A percentile compares a stretch with the other conserved stretches of the same genome.
Conservation (phyloP, 2,329 filamentous ascomycete species). For the Ophiognomonia clavigignenti-juglandacearum region DNA sequence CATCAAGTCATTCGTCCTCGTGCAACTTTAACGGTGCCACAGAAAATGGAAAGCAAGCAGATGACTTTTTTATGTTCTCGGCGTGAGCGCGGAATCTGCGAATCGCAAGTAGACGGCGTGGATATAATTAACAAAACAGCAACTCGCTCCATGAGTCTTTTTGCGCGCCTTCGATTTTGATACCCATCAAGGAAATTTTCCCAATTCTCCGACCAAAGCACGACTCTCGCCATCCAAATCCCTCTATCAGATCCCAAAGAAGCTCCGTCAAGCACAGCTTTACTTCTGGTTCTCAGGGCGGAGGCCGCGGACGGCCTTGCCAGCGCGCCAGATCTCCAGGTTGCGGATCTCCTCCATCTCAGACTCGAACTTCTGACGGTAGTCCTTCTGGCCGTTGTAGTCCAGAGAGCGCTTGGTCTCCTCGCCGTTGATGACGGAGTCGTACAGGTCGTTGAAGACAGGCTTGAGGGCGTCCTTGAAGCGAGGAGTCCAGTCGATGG, state of each 20-base stretch:
- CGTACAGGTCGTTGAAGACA: conserved; percentile 96
- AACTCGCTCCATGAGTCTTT: background rate
- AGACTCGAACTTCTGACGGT: conserved; percentile 94
- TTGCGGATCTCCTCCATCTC: conserved; percentile 98
- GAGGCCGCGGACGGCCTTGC: conserved; percentile 89
- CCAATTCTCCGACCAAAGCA: conserved; percentile 12
- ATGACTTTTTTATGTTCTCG: conserved; percentile 1
- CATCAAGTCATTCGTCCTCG: too few species aligned
- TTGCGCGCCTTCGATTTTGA: background rate
- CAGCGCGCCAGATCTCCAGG: conserved; percentile 98
- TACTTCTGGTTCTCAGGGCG: conserved; percentile 85
- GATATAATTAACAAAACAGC: conserved; percentile 12
- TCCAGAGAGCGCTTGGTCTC: conserved; percentile 97
- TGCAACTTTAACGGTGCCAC: too few species aligned
- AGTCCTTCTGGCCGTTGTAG: conserved; percentile 94
- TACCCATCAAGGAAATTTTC: conserved; percentile 2
- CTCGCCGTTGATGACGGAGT: conserved; percentile 81
- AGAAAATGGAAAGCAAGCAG: too few species aligned
- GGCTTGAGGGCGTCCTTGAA: conserved; percentile 99
- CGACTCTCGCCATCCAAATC: conserved; percentile 3
- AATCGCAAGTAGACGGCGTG: conserved; percentile 8
- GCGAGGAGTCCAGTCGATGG: conserved; percentile 94
- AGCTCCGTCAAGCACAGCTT: conserved; percentile 18
- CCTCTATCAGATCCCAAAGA: background rate
- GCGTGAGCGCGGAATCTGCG: conserved; percentile 3